Conservation (phyloP, 2,329 filamentous ascomycete species). For the Akanthomyces lecanii region DNA sequence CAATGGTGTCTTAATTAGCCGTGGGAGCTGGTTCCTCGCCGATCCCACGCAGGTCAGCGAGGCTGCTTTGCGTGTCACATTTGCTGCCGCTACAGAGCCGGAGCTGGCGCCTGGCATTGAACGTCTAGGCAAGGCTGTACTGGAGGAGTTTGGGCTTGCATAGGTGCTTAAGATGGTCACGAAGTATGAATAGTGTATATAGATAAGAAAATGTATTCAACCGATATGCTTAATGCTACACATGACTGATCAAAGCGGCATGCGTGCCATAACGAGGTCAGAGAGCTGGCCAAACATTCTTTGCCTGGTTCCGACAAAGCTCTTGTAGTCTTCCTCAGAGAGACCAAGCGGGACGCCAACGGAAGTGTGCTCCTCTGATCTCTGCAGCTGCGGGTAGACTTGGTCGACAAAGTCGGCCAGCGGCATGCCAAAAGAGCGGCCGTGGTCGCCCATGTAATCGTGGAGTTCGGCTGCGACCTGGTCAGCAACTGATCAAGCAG, state of each 20-base stretch:
- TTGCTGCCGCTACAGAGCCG: slow-evolving; percentile 59
- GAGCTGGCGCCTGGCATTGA: slow-evolving; percentile 16
- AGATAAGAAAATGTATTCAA: background rate
- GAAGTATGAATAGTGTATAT: background rate
- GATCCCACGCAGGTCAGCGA: slow-evolving; percentile 54
- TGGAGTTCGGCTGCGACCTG: slow-evolving; percentile 15
- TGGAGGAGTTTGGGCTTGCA: slow-evolving; percentile 10
- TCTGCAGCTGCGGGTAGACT: slow-evolving; percentile 39
- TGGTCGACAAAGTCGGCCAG: slow-evolving; percentile 39
- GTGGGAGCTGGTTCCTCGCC: slow-evolving; percentile 80
- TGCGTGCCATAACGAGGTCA: background rate
- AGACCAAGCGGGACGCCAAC: background rate
- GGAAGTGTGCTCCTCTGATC: slow-evolving; percentile 35
- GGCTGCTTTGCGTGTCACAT: slow-evolving; percentile 81
- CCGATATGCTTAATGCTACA: background rate
- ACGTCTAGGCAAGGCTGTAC: slow-evolving; percentile 11
- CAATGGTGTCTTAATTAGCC: slow-evolving; percentile 68
- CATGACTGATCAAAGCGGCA: background rate
- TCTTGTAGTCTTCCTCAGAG: slow-evolving; percentile 2
- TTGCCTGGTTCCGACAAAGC: slow-evolving; percentile 10
- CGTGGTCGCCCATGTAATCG: slow-evolving; percentile 18
- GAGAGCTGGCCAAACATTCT: slow-evolving; percentile 14
- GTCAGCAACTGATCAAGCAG: background rate
- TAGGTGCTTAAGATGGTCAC: background rate
- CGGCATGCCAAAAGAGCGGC: slow-evolving; percentile 28